Percentiles rank a stretch among this genome's conserved stretches.
phyloP scores from a whole-genome alignment of 331 rosid species.

The Pyrus hybrid region DNA sequence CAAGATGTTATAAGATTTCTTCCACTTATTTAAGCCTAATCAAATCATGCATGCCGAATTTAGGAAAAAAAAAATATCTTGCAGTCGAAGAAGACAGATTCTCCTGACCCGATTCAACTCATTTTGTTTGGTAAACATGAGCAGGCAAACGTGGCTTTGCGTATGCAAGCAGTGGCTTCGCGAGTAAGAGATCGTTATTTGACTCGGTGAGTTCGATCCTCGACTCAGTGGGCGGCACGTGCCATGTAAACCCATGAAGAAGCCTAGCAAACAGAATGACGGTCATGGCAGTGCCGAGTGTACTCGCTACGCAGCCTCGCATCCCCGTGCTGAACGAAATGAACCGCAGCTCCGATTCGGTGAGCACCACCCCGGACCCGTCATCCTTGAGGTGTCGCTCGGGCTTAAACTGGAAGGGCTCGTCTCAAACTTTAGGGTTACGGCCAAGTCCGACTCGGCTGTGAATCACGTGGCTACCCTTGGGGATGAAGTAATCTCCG shows the following conservation, averaged over 20 bases:
- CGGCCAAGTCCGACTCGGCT: constrained; percentile 22
- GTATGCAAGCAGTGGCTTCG: constrained; percentile 2
- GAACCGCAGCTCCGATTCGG: constrained; percentile 22
- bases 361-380: neutral
- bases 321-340: constrained; percentile 31
- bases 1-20: too few species aligned
- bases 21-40: too few species aligned
- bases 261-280: constrained; percentile 38
- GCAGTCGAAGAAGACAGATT: too few species aligned
- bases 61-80: too few species aligned
- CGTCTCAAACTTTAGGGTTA: constrained; percentile 29
- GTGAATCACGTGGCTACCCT: constrained; percentile 25
- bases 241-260: constrained; percentile 46
- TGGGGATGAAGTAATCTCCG: constrained; percentile 25
- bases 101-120: too few species aligned
- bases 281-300: constrained; percentile 22
- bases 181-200: neutral
- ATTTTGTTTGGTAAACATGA: neutral
- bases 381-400: constrained; percentile 12
- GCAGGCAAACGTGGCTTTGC: constrained; percentile 10
- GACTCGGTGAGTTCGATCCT: constrained; percentile 19
- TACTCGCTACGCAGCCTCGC: constrained; percentile 23
- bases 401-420: constrained; percentile 16
- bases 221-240: neutral
- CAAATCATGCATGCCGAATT: too few species aligned